Percentiles rank a stretch among this genome's conserved stretches.
Conservation (phyloP, 257 asterid species). For the Eustoma russellianum region DNA sequence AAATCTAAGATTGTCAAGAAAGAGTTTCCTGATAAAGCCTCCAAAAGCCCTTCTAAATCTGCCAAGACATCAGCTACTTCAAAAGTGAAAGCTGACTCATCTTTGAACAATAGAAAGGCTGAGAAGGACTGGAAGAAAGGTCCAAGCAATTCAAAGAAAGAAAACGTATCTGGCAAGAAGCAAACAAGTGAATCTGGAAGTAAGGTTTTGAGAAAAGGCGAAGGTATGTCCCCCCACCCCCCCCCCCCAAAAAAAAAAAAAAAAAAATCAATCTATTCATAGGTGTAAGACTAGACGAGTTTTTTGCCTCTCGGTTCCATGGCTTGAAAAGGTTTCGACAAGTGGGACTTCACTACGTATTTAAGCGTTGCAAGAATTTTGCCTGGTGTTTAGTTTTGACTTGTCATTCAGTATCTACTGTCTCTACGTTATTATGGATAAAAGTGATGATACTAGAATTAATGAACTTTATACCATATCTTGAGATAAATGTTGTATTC, state of each 20-base stretch:
- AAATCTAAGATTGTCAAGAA: slow-evolving; percentile 37
- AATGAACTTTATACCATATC: too few relatives aligned
- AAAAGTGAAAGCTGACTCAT: slow-evolving; percentile 17
- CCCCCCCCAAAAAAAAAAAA: too few relatives aligned
- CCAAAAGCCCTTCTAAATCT: slow-evolving; percentile 32
- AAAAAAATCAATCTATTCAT: neutral
- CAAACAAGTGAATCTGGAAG: slow-evolving; percentile 32
- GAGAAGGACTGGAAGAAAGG: slow-evolving; percentile 42
- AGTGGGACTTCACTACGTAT: too few relatives aligned
- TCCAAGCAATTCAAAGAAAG: slow-evolving; percentile 24
- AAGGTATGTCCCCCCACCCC: slow-evolving; percentile 18
- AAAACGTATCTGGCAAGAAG: slow-evolving; percentile 23
- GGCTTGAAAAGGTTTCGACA: neutral
- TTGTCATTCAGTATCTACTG: too few relatives aligned
- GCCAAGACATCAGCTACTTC: slow-evolving; percentile 37
- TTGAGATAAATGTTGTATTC: too few relatives aligned
- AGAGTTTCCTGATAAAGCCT: slow-evolving; percentile 35
- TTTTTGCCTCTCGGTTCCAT: neutral
- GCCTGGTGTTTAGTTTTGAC: too few relatives aligned
- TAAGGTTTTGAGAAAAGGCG: slow-evolving; percentile 32
- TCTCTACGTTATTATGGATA: too few relatives aligned
- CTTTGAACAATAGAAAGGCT: slow-evolving; percentile 36
- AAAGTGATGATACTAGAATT: too few relatives aligned
- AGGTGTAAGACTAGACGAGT: neutral
- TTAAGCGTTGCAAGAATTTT: too few relatives aligned